Conservation (phyloP, 1,139 yeast species). For the Lodderomyces pseudojiufengensis region DNA sequence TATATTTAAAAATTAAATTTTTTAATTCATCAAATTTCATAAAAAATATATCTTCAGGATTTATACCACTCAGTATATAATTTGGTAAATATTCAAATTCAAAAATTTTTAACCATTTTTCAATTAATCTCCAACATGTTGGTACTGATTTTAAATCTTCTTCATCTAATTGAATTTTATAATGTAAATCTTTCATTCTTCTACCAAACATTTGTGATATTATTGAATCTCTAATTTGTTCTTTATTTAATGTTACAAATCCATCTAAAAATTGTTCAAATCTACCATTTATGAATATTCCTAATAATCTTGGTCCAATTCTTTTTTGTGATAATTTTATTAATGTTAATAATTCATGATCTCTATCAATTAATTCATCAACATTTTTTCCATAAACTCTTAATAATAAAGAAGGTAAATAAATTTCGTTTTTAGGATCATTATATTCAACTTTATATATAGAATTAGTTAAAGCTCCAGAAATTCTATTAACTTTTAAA, state of each 20-base stretch:
- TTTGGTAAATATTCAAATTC: conserved; percentile 35
- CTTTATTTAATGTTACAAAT: conserved; percentile 67
- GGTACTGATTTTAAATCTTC: conserved; percentile 39
- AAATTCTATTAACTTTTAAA: conserved; percentile 55
- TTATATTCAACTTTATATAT: conserved; percentile 63
- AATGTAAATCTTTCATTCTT: conserved; percentile 93
- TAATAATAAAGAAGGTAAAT: conserved; percentile 52
- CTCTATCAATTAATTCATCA: conserved; percentile 82
- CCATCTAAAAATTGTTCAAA: conserved; percentile 87
- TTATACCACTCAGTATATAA: conserved; percentile 22
- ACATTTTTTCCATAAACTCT: conserved; percentile 92
- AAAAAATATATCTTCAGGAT: conserved; percentile 44
- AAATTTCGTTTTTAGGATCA: conserved; percentile 23
- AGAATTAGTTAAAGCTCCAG: conserved; percentile 92
- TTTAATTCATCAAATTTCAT: conserved; percentile 50
- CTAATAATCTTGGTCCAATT: conserved; percentile 86
- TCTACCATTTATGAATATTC: conserved; percentile 87
- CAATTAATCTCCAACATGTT: conserved; percentile 63
- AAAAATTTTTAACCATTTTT: conserved; percentile 66
- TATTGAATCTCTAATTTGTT: conserved; percentile 70
- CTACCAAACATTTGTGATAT: conserved; percentile 85
- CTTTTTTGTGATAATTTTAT: conserved; percentile 69
- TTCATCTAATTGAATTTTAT: conserved; percentile 69
- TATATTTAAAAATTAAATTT: conserved; percentile 45
- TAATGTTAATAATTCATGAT: conserved; percentile 68